Evolutionary conservation across 2,329 filamentous ascomycete species (phyloP), one percentile per base, ranked within the genome.

Genomic region (Hymenoscyphus salicellus): DNA sequence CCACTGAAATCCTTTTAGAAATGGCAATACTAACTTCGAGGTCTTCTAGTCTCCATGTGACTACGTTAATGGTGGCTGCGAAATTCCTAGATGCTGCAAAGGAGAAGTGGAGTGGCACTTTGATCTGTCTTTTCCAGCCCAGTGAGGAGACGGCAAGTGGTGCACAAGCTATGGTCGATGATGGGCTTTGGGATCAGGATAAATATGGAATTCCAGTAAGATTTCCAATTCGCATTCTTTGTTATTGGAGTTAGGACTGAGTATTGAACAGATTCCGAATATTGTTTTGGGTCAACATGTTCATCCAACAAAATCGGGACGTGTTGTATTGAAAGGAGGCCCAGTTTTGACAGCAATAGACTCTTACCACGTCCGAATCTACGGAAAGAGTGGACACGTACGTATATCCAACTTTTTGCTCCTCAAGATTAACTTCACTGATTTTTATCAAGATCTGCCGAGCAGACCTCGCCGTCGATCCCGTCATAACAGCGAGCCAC

Each of bases 61-160:
- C 84, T 0, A 77, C 78, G 30, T 76, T 89, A 1, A 77, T 90
- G 1, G 87, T 80, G 0, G 81, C 83, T 0, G 80, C 84, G 0
- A 77, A 81, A 23, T 76, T 81, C 0, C 77, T 91, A 0, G 74
- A 79, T 0, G 75, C 74, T 8, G 0, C 73, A 76, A 0, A 78
- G 74, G 68, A 79, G 0, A 46, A 67, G 0, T 91, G 89, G 89
- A 77, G 73, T 7, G 88, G 89, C 0, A 90, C 86, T 0, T 69
- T 91, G 23, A 75, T 91, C 3, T 73, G 88, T 14, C 75, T 86
- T 3, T 91, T 91, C 73, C 89, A 91, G 69, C 88, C 89, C 0
- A 83, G 84, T 1, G 89, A 90, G 72, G 88, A 91, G 72, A 79
- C 82, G 1, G 86, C 83, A 0, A 81, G 79, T 0, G 89, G 89